Evolutionary conservation across 2,329 filamentous ascomycete genomes (phyloP), one percentile per base, ranked within the genome.

Genomic region (Fusarium caatingaense): DNA sequence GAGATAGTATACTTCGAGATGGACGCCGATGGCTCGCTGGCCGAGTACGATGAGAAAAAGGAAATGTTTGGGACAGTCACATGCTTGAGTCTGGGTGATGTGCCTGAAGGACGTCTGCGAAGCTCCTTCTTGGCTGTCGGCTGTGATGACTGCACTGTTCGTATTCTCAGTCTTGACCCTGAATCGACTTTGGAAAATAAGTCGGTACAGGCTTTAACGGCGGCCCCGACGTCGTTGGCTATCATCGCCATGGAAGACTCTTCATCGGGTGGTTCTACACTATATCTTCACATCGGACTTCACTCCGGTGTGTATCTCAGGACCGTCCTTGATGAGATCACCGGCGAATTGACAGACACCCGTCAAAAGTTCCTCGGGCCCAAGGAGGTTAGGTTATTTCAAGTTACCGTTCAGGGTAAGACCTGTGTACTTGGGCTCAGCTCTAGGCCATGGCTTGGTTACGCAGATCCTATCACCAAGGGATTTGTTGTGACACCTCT

Each of bases 1-100:
- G 96, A 99, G 79, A 95, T 99, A 68, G 93, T 97, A 44, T 99
- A 98, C 78, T 99, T 99, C 73, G 97, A 99, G 78, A 95, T 98
- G 89, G 96, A 98, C 76, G 87, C 89, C 0, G 95, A 98, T 79
- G 94, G 94, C 30, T 92, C 92, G 6, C 85, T 98, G 32, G 93
- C 93, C 34, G 95, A 98, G 81, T 97, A 98, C 72, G 92, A 98
- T 71, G 94, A 98, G 76, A 94, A 95, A 79, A 93, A 94, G 74
- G 92, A 97, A 75, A 96, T 99, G 92, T 94, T 92, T 56, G 95
- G 94, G 47, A 98, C 94, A 0, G 94, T 99, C 50, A 98, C 94
- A 20, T 97, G 93, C 72, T 84, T 99, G n/a, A 97, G 94, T 74
- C 85, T 99, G 54, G 96, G 95, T 5, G 92, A 96, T 56, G 94